Evolutionary conservation across 768 basidiomycete genomes (phyloP), one percentile per base, ranked within the genome.

Genomic region (Pisolithus orientalis): DNA sequence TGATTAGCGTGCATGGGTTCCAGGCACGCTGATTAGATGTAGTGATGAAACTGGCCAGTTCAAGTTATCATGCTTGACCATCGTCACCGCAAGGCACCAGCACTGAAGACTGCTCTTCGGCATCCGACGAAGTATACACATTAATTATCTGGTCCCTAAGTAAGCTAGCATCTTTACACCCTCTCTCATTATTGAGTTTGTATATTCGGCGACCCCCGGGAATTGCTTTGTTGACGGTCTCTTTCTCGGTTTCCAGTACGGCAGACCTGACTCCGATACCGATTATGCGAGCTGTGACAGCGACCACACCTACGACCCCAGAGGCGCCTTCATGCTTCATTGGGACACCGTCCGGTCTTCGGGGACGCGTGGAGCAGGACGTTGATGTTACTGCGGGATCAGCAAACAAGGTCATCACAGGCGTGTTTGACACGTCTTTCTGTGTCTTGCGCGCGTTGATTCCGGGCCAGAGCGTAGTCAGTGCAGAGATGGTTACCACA

Each of bases 351-450:
- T 27, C 25, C 0, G 75, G 80, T 46, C 67, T 94, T n/a, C 79
- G 90, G 0, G 80, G 81, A 9, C 77, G 87, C 42, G 87, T 93
- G 9, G 87, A 81, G 57, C 89, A 91, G 62, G 84, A 84, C 55
- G 87, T 89, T 14, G 86, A 87, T 53, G 82, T 80, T 0, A 81
- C 93, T 38, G 81, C 87, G 0, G 90, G 82, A n/a, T 85, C 87
- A 0, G 94, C 94, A 16, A 84, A 82, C 65, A 82, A 84, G 52
- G 82, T 86, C 44, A 69, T 91, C 48, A 84, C 78, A 5, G 93
- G 90, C 24, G 92, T 96, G 49, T 87, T 95, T 45, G 93, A 95
- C 64, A 82, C 90, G 0, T 90, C 89, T 2, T 93, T 94, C 68
- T 88, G 90, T 16, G 88, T 93, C 56, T 74, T 96, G 14, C 80